Evolutionary conservation across 805 yeast genomes (phyloP).

Genomic region (Starmerella etchellsii): DNA sequence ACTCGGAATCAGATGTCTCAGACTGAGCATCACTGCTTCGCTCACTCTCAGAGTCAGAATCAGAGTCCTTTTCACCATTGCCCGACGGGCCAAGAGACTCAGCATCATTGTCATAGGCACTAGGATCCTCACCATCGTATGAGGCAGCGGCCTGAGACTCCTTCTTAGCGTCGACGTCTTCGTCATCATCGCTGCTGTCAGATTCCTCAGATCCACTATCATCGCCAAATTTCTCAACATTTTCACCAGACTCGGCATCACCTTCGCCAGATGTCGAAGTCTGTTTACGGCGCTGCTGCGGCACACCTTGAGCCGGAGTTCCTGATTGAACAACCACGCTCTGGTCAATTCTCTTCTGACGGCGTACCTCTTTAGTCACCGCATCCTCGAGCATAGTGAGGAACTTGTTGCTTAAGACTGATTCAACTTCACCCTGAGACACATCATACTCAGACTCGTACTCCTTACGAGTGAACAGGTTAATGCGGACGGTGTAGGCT

Average conservation of each 20-base stretch:
- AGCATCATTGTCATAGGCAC: constrained; percentile 24
- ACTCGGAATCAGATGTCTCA: constrained; percentile 12
- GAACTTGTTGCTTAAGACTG: constrained; percentile 51
- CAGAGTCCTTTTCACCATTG: constrained; percentile 23
- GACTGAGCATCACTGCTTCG: constrained; percentile 6
- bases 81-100: background rate
- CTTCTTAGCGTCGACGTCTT: constrained; percentile 78
- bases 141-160: constrained; percentile 81
- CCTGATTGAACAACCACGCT: constrained; percentile 31
- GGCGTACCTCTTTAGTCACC: constrained; percentile 68
- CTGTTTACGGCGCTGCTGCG: constrained; percentile 32
- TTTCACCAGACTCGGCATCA: constrained; percentile 22
- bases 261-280: constrained; percentile 21
- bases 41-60: constrained; percentile 32
- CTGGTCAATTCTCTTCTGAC: constrained; percentile 45
- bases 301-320: constrained; percentile 25
- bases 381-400: constrained; percentile 56
- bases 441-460: constrained; percentile 84
- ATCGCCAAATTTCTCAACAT: constrained; percentile 24
- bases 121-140: constrained; percentile 58
- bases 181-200: constrained; percentile 89
- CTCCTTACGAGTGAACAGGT: constrained; percentile 63
- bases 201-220: constrained; percentile 68
- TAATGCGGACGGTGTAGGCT: constrained; percentile 60
- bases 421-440: constrained; percentile 62